Percentiles rank a stretch among this genome's conserved stretches.
Evolutionary conservation across 352 stramenopile species (phyloP).

Genomic region (Globisporangium middletonii): DNA sequence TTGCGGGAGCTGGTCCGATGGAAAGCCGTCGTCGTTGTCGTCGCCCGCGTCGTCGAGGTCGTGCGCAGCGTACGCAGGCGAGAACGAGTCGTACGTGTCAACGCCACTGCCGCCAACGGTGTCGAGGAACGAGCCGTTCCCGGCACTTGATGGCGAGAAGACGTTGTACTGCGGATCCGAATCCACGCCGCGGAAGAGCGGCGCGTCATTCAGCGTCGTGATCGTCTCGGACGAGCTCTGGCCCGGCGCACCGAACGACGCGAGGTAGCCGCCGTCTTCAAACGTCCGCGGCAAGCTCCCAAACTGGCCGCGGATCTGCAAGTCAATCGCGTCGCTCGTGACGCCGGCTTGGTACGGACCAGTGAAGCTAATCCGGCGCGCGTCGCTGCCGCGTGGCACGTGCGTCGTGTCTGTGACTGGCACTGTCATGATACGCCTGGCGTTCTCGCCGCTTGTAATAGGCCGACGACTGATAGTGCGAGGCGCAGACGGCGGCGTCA

Average conservation of each 20-base stretch:
- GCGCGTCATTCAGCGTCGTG: conserved; percentile 4
- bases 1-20: conserved; percentile 66
- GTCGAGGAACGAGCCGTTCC: conserved; percentile 20
- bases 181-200: conserved; percentile 3
- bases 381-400: neutral
- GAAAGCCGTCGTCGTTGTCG: conserved; percentile 29
- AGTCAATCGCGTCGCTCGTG: conserved; percentile 9
- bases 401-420: conserved; percentile 3
- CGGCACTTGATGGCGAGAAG: conserved; percentile 30
- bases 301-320: conserved; percentile 11
- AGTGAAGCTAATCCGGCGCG: conserved; percentile 10
- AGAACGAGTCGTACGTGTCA: no score
- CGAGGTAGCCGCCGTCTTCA: conserved; percentile 10
- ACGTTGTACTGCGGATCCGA: conserved; percentile 27
- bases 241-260: conserved; percentile 6
- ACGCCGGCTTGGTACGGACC: conserved; percentile 10
- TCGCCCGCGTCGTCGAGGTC: conserved; percentile 14
- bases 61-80: conserved; percentile 21
- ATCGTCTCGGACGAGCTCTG: conserved; percentile 16
- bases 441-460: conserved; percentile 3
- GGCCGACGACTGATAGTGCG: conserved; percentile 6
- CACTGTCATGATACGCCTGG: neutral
- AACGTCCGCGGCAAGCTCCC: conserved; percentile 9
- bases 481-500: neutral
- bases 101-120: no score